A percentile compares a stretch with the other conserved stretches of the same genome.
phyloP scores from a whole-genome alignment of 1,139 yeast genomes.

The Lizanozyma gosingica region DNA sequence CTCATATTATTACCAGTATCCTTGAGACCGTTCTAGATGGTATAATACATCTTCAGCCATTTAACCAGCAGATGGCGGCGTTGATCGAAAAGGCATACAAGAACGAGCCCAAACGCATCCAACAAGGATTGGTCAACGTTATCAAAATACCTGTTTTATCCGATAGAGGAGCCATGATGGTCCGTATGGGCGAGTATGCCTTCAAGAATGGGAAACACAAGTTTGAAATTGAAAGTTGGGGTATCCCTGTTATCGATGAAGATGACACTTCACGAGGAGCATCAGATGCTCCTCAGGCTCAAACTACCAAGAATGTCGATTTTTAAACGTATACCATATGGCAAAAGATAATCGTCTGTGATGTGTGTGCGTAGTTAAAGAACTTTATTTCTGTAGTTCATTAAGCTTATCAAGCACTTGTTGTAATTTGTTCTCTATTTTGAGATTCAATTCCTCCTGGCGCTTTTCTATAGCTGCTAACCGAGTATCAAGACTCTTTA shows the following conservation, averaged over 20 bases:
- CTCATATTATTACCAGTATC: conserved; percentile 36
- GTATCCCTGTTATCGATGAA: conserved; percentile 85
- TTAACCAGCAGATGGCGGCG: conserved; percentile 64
- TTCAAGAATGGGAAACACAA: conserved; percentile 76
- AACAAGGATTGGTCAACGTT: conserved; percentile 80
- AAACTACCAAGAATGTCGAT: conserved; percentile 28
- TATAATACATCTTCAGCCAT: conserved; percentile 72
- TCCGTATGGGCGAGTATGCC: conserved; percentile 69
- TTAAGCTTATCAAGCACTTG: not conserved
- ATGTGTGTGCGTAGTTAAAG: too few species aligned
- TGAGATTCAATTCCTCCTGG: not conserved
- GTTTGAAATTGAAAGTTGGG: conserved; percentile 87
- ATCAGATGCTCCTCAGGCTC: conserved; percentile 10
- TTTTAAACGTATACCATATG: conserved; percentile 12
- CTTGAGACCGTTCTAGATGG: conserved; percentile 61
- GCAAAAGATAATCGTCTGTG: too few species aligned
- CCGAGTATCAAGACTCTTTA: not conserved
- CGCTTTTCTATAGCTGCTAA: not conserved
- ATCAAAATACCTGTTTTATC: conserved; percentile 64
- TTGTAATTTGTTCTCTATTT: not conserved
- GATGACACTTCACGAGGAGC: conserved; percentile 28
- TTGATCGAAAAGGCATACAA: conserved; percentile 61
- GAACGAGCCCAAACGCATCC: conserved; percentile 64
- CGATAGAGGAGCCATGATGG: conserved; percentile 74
- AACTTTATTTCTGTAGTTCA: not conserved